Evolutionary conservation across 805 yeast genomes (phyloP), one percentile per base, ranked within the genome.

Genomic region (Ogataea philodendri): DNA sequence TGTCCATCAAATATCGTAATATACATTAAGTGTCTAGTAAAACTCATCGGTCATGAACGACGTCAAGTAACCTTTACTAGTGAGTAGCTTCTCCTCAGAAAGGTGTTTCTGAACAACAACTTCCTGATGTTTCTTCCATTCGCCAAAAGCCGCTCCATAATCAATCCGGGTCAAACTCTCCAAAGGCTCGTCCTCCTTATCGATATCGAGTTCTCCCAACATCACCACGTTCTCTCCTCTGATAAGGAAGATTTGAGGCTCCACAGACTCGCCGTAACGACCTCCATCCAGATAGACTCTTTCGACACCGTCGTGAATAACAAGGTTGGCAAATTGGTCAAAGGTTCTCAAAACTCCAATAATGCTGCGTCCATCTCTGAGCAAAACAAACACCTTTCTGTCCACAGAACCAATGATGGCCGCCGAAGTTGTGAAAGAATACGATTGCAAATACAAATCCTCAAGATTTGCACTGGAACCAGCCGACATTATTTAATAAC

Each of bases 211-310:
- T 59, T 90, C 97, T 14, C 97, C 98, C 57, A 93, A 60, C 78
- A 89, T 76, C 7, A 89, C 93, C 7, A 93, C 93, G 52, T 90
- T 90, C 60, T 93, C 98, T 44, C 98, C 98, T 63, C 98, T 82
- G 25, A 93, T 81, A 65, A 93, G 74, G 56, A 80, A 81, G 32
- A 86, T 84, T 7, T 96, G 96, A 35, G 54, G 55, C 6, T 83
- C 73, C 7, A 39, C 37, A 10, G 55, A 49, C 58, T 90, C 96
- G 7, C 84, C 95, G 55, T 79, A 90, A 20, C 49, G 50, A 7
- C 44, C 49, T 10, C 70, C 76, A 11, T 69, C 57, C 46, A 82
- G 67, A 56, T 84, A 84, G 50, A 88, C 76, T 60, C 96, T 76
- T 60, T 93, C 97, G 30, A 79, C 67, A 11, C 96, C 79, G 57